Evolutionary conservation across 2,329 filamentous ascomycete genomes (phyloP).

Genomic region (Cordyceps tenuipes): DNA sequence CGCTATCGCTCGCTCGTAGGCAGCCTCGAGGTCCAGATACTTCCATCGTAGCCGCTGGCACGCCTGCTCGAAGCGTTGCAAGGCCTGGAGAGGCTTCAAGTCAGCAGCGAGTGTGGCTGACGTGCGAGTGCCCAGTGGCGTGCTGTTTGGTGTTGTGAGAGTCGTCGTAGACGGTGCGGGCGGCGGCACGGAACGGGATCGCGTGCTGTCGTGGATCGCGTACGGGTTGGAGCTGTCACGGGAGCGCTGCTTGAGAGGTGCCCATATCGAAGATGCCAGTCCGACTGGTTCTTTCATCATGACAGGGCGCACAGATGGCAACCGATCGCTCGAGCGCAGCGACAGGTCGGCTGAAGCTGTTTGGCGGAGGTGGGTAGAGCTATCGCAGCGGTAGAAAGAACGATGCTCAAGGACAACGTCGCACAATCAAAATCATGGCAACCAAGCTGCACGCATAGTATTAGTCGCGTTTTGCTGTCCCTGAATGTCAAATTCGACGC

Average conservation of each 20-base stretch:
- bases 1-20: conserved; percentile 43
- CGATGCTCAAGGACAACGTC: not conserved
- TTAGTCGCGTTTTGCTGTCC: not conserved
- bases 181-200: conserved; percentile 11
- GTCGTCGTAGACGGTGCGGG: not conserved
- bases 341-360: not conserved
- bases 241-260: not conserved
- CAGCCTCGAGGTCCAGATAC: conserved; percentile 48
- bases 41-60: conserved; percentile 56
- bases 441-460: not conserved
- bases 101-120: conserved; percentile 14
- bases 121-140: conserved; percentile 6
- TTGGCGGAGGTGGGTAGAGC: not conserved
- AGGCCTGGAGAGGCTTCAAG: conserved; percentile 31
- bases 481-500: not conserved
- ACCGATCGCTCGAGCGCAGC: not conserved
- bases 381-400: not conserved
- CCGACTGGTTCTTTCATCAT: conserved; percentile 1
- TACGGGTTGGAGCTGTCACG: not conserved
- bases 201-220: not conserved
- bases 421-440: not conserved
- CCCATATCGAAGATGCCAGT: conserved; percentile 8
- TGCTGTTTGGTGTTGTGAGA: not conserved
- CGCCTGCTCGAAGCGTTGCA: conserved; percentile 52
- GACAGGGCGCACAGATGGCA: not conserved